A percentile compares a stretch with the other conserved stretches of the same genome.
These are phyloP conservation scores for Excoecaria cochinchinensis DNA, from an alignment of 345 rosid species.

Conservation along the genomic window DNA sequence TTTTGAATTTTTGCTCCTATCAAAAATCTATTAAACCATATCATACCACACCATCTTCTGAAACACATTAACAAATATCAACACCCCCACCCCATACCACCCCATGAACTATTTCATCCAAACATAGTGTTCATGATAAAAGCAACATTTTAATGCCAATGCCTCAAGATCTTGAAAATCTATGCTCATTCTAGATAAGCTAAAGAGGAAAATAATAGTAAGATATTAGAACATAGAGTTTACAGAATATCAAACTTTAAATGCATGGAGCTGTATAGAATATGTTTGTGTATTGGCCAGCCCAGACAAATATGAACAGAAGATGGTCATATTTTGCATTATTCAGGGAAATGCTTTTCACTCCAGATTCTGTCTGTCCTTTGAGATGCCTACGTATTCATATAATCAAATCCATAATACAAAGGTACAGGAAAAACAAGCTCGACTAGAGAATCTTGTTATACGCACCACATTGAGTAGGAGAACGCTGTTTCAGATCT, in stretches of 20 bases:
- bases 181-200: not conserved
- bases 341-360: not conserved
- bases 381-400: not conserved
- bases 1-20: too few species aligned
- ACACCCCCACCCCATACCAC: too few species aligned
- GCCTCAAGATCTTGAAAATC: not conserved
- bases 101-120: too few species aligned
- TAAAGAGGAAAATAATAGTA: not conserved
- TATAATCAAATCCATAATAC: not conserved
- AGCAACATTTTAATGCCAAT: not conserved
- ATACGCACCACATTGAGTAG: slow-evolving; percentile 63
- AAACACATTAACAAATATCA: too few species aligned
- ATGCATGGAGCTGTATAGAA: not conserved
- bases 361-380: not conserved
- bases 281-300: not conserved
- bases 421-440: not conserved
- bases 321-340: not conserved
- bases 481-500: slow-evolving; percentile 67
- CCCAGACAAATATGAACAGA: not conserved
- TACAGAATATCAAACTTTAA: not conserved
- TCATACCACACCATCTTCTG: too few species aligned
- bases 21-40: too few species aligned
- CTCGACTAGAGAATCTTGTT: slow-evolving; percentile 8
- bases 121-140: not conserved
- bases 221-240: not conserved